These are phyloP conservation scores for Mycena haematopus DNA, from an alignment of 768 basidiomycete genomes.

Conservation along the genomic window DNA sequence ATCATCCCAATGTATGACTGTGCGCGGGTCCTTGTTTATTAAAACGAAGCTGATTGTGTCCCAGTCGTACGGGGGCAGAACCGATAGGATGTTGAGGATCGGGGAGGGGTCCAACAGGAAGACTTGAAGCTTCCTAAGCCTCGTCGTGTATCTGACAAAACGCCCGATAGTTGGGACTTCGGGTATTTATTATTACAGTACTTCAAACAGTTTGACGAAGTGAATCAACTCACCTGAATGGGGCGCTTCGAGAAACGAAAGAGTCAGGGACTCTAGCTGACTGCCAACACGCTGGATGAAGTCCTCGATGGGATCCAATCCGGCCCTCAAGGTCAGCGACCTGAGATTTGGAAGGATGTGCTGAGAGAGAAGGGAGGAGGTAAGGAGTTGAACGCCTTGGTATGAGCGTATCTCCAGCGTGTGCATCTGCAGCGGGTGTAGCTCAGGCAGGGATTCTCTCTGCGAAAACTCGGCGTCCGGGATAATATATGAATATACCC, in stretches of 20 bases:
- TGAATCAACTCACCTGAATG: neutral
- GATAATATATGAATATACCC: neutral
- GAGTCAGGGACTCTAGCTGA: neutral
- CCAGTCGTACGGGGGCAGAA: neutral
- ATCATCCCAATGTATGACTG: neutral
- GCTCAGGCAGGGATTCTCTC: neutral
- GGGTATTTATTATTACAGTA: neutral
- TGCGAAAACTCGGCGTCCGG: neutral
- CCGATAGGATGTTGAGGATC: neutral
- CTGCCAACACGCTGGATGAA: neutral
- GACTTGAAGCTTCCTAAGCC: neutral
- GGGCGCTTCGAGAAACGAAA: neutral
- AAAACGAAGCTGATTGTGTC: neutral
- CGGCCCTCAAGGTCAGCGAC: neutral
- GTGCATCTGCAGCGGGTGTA: neutral
- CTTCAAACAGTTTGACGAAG: neutral
- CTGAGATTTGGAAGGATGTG: neutral
- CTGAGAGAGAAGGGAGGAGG: neutral
- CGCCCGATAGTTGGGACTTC: neutral
- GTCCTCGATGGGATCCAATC: constrained; percentile 1
- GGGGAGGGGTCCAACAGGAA: neutral
- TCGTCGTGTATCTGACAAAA: neutral
- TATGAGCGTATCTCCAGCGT: neutral
- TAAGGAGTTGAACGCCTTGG: constrained; percentile 1
- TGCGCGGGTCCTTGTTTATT: neutral